phyloP scores from a whole-genome alignment of 1,284 basidiomycete genomes.

The Inonotus obliquus region DNA sequence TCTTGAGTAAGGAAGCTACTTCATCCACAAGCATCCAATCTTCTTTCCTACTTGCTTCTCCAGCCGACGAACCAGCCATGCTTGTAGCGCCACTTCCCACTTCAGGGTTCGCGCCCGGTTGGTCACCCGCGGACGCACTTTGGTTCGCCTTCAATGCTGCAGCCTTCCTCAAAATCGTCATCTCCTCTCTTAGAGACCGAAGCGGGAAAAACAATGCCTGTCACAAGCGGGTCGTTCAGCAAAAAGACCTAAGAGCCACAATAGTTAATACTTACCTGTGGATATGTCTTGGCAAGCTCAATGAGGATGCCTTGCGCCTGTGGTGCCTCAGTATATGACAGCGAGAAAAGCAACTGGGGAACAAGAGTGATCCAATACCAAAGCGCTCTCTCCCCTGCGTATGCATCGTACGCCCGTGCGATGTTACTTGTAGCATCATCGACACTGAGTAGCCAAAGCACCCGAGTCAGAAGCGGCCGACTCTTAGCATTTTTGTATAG shows the following conservation, averaged over 20 bases:
- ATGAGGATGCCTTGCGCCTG: constrained; percentile 89
- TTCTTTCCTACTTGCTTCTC: constrained; percentile 49
- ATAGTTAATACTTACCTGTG: constrained; percentile 64
- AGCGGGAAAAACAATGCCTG: constrained; percentile 96
- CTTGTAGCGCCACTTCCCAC: constrained; percentile 21
- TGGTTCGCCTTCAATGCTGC: constrained; percentile 17
- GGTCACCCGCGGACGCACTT: neutral
- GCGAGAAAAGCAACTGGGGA: constrained; percentile 89
- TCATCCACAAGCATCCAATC: constrained; percentile 94
- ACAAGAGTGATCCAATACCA: constrained; percentile 99
- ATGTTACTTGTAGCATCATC: constrained; percentile 80
- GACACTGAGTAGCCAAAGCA: constrained; percentile 94
- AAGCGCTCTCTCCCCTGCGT: constrained; percentile 94
- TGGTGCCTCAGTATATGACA: constrained; percentile 89
- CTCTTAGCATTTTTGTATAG: constrained; percentile 95
- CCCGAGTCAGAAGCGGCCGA: constrained; percentile 85
- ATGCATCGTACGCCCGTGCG: constrained; percentile 90
- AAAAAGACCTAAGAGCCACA: constrained; percentile 4
- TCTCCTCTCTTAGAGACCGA: constrained; percentile 90
- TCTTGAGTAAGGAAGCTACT: constrained; percentile 92
- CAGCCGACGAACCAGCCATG: constrained; percentile 19
- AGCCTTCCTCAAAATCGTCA: constrained; percentile 48
- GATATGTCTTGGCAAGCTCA: constrained; percentile 89
- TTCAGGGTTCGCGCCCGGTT: constrained; percentile 23
- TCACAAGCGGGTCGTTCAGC: constrained; percentile 10